Percentiles rank a stretch among this genome's conserved stretches.
These are phyloP conservation scores for Solanum chiquidenum DNA, from an alignment of 257 asterid species.

Conservation along the genomic window DNA sequence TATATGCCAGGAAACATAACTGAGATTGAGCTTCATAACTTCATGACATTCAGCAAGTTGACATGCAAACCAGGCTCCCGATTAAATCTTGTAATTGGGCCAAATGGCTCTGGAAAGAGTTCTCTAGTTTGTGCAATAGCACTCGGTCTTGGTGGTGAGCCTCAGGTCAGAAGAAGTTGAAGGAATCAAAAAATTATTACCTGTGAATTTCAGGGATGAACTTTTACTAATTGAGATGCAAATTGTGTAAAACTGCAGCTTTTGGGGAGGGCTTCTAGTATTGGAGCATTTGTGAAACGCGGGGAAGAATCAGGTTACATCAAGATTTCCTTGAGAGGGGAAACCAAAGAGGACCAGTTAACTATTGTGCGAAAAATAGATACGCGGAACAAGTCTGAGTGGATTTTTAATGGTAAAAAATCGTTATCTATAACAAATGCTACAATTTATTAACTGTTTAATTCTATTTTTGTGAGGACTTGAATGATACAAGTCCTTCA, in stretches of 20 bases:
- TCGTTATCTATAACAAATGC: background rate
- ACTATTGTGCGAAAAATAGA: constrained; percentile 66
- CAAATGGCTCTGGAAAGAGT: constrained; percentile 97
- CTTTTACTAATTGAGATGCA: constrained; percentile 10
- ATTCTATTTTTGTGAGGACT: background rate
- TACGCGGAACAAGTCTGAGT: constrained; percentile 71
- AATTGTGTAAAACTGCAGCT: constrained; percentile 36
- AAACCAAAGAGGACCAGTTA: constrained; percentile 33
- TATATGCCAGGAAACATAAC: constrained; percentile 73
- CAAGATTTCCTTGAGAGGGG: constrained; percentile 68
- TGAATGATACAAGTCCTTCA: background rate
- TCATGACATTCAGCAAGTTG: constrained; percentile 77
- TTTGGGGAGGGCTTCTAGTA: constrained; percentile 85
- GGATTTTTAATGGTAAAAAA: constrained; percentile 76
- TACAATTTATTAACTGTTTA: background rate
- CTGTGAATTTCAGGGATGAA: background rate
- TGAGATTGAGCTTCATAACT: constrained; percentile 71
- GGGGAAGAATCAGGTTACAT: constrained; percentile 85
- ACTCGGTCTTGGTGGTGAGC: constrained; percentile 91
- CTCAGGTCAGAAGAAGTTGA: constrained; percentile 40
- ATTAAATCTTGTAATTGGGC: constrained; percentile 87
- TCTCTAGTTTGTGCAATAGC: constrained; percentile 97
- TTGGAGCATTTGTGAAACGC: constrained; percentile 88
- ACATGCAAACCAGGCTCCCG: constrained; percentile 73
- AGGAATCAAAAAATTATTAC: background rate